These are phyloP conservation scores for Populus euphratica DNA, from an alignment of 345 rosid species.

Conservation along the genomic window DNA sequence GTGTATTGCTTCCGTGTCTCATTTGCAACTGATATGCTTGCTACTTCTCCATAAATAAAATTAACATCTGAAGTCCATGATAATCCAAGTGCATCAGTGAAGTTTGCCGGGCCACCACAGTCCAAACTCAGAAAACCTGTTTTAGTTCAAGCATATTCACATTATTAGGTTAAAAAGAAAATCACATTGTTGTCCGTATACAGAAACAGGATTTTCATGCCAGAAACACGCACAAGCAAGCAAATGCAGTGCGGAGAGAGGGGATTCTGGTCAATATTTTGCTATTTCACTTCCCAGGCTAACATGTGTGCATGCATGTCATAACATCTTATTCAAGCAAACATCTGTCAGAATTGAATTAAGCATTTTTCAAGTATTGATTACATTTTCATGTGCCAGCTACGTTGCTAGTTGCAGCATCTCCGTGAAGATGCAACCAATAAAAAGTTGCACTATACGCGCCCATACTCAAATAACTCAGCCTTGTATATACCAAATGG, in stretches of 20 bases:
- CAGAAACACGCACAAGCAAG: neutral
- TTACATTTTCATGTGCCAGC: neutral
- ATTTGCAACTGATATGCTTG: slow-evolving; percentile 51
- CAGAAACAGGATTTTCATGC: slow-evolving; percentile 3
- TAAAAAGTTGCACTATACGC: neutral
- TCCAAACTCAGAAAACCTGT: slow-evolving; percentile 93
- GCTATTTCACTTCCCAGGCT: neutral
- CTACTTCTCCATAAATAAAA: slow-evolving; percentile 58
- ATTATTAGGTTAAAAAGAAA: neutral
- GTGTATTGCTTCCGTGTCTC: slow-evolving; percentile 73
- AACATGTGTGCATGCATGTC: neutral
- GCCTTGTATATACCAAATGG: neutral
- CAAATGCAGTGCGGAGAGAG: no score
- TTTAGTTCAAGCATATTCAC: slow-evolving; percentile 4
- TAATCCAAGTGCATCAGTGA: slow-evolving; percentile 77
- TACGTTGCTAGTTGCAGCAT: neutral
- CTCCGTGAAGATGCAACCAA: neutral
- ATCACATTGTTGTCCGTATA: neutral
- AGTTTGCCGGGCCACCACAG: slow-evolving; percentile 75
- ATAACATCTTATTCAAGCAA: neutral
- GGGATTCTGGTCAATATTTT: no score
- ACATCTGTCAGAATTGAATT: neutral
- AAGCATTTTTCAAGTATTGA: neutral
- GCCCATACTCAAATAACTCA: neutral
- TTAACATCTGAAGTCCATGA: slow-evolving; percentile 70